A percentile compares a stretch with the other conserved stretches of the same genome.
Conservation (phyloP, 257 asterid species). For the Salvia hispanica region DNA sequence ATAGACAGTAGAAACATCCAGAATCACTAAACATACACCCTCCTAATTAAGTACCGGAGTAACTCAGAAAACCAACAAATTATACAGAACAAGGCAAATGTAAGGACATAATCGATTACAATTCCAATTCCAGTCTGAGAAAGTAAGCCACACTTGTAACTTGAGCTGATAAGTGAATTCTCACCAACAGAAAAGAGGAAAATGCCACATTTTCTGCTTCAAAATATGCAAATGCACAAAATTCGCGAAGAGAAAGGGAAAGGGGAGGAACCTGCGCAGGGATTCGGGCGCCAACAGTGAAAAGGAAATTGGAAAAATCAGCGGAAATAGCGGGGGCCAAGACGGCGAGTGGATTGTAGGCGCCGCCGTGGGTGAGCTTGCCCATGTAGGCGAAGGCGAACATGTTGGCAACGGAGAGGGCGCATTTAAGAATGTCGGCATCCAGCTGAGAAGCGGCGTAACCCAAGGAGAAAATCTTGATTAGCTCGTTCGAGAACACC, state of each 20-base stretch:
- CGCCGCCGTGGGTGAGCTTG: conserved; percentile 59
- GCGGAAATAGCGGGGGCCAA: conserved; percentile 70
- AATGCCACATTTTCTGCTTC: neutral
- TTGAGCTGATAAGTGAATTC: neutral
- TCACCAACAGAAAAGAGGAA: neutral
- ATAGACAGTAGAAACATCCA: neutral
- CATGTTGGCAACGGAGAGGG: conserved; percentile 50
- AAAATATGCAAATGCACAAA: neutral
- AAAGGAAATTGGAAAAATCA: conserved; percentile 52
- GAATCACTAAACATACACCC: neutral
- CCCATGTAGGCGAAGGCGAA: conserved; percentile 61
- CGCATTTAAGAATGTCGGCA: conserved; percentile 56
- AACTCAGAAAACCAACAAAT: neutral
- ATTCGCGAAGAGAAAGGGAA: no score
- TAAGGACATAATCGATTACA: neutral
- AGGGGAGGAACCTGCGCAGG: conserved; percentile 40
- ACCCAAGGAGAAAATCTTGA: conserved; percentile 63
- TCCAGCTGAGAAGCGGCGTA: conserved; percentile 45
- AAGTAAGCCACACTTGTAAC: neutral
- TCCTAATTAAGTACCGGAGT: neutral
- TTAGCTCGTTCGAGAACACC: conserved; percentile 76
- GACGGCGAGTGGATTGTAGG: conserved; percentile 81
- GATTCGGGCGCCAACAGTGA: conserved; percentile 46
- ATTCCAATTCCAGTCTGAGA: neutral
- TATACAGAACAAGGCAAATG: neutral